phyloP scores from a whole-genome alignment of 208 protist genomes.

The Trypanosoma vivax region DNA sequence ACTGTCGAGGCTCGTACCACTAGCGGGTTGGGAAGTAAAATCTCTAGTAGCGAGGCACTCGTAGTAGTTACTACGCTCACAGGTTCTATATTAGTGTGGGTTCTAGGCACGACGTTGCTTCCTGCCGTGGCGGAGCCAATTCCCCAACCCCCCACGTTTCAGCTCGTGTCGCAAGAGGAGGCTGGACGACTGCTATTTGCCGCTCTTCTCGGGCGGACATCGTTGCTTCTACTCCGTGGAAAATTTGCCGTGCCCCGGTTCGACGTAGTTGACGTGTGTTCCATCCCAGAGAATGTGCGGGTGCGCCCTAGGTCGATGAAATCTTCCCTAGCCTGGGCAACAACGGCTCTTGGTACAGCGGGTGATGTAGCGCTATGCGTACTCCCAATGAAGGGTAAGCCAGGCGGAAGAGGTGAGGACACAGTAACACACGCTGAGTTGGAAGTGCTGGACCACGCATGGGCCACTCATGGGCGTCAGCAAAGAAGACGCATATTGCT shows the following conservation, averaged over 20 bases:
- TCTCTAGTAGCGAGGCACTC: constrained; percentile 5
- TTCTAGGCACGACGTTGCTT: constrained; percentile 35
- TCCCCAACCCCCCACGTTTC: constrained; percentile 44
- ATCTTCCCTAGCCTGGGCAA: not conserved
- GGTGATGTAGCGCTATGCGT: constrained; percentile 8
- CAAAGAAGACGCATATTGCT: constrained; percentile 22
- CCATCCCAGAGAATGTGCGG: too few species aligned
- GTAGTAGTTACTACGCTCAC: constrained; percentile 43
- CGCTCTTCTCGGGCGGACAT: constrained; percentile 9
- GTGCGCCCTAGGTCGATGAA: not conserved
- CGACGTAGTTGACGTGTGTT: constrained; percentile 26
- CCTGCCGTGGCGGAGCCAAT: constrained; percentile 40
- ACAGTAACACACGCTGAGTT: constrained; percentile 13
- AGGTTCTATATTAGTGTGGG: constrained; percentile 43
- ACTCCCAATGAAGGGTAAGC: constrained; percentile 3
- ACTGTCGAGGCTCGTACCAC: not conserved
- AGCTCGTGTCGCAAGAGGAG: constrained; percentile 35
- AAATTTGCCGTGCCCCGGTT: constrained; percentile 70
- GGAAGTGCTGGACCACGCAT: constrained; percentile 21
- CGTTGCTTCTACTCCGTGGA: constrained; percentile 51
- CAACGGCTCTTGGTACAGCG: not conserved
- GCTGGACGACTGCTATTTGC: constrained; percentile 41
- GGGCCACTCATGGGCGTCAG: constrained; percentile 15
- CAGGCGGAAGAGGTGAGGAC: not conserved
- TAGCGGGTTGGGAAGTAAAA: not conserved